Evolutionary conservation across 495 filamentous ascomycete species (phyloP).

Genomic region (Sordaria brevicollis): DNA sequence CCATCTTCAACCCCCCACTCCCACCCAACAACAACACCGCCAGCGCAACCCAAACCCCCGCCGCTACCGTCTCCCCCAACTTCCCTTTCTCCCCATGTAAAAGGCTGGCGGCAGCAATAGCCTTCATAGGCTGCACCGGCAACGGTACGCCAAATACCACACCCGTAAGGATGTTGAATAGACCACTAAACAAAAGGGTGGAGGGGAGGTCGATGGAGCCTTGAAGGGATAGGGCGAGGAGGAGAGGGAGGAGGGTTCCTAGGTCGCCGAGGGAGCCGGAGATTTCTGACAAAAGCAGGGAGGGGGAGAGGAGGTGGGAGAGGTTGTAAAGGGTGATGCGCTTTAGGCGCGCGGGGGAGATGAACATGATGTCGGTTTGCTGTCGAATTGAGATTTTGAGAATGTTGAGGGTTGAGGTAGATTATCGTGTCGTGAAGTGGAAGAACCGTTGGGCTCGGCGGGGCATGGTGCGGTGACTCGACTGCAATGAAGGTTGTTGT

Average conservation of each 20-base stretch:
- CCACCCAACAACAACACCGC: neutral
- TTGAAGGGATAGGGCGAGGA: constrained; percentile 69
- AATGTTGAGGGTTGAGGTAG: neutral
- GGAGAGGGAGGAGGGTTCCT: constrained; percentile 80
- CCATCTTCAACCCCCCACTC: neutral
- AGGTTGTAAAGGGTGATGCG: neutral
- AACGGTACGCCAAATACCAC: constrained; percentile 74
- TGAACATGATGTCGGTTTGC: neutral
- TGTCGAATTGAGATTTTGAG: too few species aligned
- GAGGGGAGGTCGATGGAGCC: constrained; percentile 67
- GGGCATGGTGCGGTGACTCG: neutral
- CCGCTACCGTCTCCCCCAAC: neutral
- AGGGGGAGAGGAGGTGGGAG: neutral
- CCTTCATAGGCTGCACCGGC: constrained; percentile 79
- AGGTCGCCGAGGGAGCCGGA: constrained; percentile 86
- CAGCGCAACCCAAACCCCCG: neutral
- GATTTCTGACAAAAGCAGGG: constrained; percentile 44
- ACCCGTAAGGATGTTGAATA: constrained; percentile 79
- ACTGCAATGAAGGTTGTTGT: neutral
- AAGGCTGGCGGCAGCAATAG: constrained; percentile 11
- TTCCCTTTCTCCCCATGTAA: too few species aligned
- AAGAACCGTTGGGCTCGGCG: neutral
- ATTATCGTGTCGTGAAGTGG: neutral
- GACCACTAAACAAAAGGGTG: constrained; percentile 77
- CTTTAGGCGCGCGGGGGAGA: neutral